Evolutionary conservation across 2,329 filamentous ascomycete genomes (phyloP), one percentile per base, ranked within the genome.

Genomic region (Clathrospora elynae): DNA sequence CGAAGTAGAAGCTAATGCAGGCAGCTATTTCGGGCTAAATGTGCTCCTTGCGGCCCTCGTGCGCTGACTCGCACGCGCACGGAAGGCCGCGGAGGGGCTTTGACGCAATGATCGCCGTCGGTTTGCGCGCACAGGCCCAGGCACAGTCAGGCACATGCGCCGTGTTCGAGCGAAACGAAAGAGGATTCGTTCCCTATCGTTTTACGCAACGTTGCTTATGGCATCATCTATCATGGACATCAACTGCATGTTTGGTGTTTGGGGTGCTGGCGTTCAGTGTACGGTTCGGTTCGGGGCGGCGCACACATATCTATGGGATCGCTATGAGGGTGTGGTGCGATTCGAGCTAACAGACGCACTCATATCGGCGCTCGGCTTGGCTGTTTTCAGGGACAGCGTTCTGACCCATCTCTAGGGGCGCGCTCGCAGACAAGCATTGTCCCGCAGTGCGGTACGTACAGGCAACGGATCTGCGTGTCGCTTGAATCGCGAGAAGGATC

Each of bases 11-110:
- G 59, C 64, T 68, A 66, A 70, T 56, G 57, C 59, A 57, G 49
- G 51, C 56, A 73, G 71, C 51, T 73, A 72, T 66, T 70, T 72
- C 45, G 66, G 64, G 46, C 34, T 69, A 29, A 71, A 71, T 67
- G 61, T 61, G 49, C 46, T 74, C 32, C 66, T 75, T 50, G 71
- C 71, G 40, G 68, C 59, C 37, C 43, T 68, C 23, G 61, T 59
- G 55, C 53, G 55, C 47, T 70, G 63, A 69, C 48, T 47, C 42
- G 52, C 43, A 46, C 49, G 34, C 32, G 13, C 19, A 36, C 7
- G 39, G 25, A 32, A 35, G 32, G 33, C 25, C 24, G 28, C 23
- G 34, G 41, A 35, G 36, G 20, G 33, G 33, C 20, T 42, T 49
- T 29, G 40, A 42, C 45, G 45, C 45, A 38, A 35, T 46, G 48